Evolutionary conservation across 805 yeast genomes (phyloP), one percentile per base, ranked within the genome.

Genomic region (Starmerella roubikii): DNA sequence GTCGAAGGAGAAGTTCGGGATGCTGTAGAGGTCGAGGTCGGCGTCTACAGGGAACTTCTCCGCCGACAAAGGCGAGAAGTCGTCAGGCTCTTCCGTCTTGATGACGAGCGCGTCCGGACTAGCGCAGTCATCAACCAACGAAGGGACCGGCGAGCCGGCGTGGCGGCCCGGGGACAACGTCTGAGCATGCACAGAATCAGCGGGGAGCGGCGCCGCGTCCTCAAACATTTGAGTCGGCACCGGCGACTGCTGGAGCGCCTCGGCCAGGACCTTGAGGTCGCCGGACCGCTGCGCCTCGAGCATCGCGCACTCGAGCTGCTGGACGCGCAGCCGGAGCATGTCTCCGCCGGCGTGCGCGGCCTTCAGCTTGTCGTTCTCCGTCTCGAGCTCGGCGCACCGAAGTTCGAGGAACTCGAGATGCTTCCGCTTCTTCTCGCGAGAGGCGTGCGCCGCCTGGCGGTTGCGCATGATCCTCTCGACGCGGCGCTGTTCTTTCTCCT

Each of bases 381-480:
- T 13, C 23, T 49, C 45, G 35, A 60, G 49, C 18, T 39, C 37
- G 15, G 46, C 47, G 41, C 62, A 59, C 40, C 71, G 72, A 28
- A 65, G 58, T 60, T 88, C 96, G 49, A 91, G 68, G 46, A 72
- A 75, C 60, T 85, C 94, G 41, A 91, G 78, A 56, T 88, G 94
- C 55, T 76, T 74, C 57, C 97, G 73, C 71, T 88, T 88, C 72
- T 88, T 86, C 57, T 91, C 98, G 49, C 98, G 73, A 22, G 94
- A 82, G 38, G 94, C 94, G 58, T 88, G 97, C 34, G 98, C 98
- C 13, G 97, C 97, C 57, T 88, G 79, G 55, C 97, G 74, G 61
- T 88, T 88, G 57, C 98, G 72, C 52, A 88, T 67, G 36, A 91
- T 86, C 37, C 98, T 69, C 62, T 91, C 97, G 39, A 86, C 75